Evolutionary conservation across 2,329 filamentous ascomycete species (phyloP), one percentile per base, ranked within the genome.

Genomic region (Botrytis pseudocinerea): DNA sequence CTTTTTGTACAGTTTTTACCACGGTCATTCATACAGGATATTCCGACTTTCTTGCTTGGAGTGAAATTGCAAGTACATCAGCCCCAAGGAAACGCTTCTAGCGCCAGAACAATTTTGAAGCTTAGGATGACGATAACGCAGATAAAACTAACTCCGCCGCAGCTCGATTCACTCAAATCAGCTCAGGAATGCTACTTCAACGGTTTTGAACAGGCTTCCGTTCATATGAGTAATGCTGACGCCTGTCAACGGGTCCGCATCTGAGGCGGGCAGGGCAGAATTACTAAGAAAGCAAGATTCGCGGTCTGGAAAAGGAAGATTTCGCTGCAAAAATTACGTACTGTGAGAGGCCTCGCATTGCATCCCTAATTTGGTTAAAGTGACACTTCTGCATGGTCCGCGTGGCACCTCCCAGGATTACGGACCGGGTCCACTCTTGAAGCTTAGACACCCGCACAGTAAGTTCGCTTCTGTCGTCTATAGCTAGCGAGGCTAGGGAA

Each of bases 281-380:
- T 62, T 3, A 2, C 12, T n/a, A 25, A n/a, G 25, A 14, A n/a
- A 25, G 48, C 25, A 16, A 54, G 48, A 54, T 54, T n/a, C n/a
- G 25, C 25, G 48, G 25, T n/a, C 22, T 12, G 2, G 38, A 40
- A 62, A 62, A 62, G 22, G 35, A 40, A 62, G 12, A 42, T 22
- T 10, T 28, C 28, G 57, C 28, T 62, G 12, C 60, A 40, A 7
- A 62, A n/a, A 42, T 14, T 25, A n/a, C 18, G 44, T 40, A 51
- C 8, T n/a, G 6, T 54, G 32, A 68, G 64, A 54, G 46, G 14
- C 28, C 64, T 54, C 64, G 64, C 64, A 68, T 9, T 51, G 64
- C 46, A 68, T 68, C 9, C 46, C 64, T 25, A 51, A 54, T 51
- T n/a, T 51, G 64, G 32, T 28, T 25, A 25, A 38, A 22, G 64